Evolutionary conservation across 176 grass and related monocot species (phyloP), one percentile per base, ranked within the genome.

Genomic region (Stipa capillata): DNA sequence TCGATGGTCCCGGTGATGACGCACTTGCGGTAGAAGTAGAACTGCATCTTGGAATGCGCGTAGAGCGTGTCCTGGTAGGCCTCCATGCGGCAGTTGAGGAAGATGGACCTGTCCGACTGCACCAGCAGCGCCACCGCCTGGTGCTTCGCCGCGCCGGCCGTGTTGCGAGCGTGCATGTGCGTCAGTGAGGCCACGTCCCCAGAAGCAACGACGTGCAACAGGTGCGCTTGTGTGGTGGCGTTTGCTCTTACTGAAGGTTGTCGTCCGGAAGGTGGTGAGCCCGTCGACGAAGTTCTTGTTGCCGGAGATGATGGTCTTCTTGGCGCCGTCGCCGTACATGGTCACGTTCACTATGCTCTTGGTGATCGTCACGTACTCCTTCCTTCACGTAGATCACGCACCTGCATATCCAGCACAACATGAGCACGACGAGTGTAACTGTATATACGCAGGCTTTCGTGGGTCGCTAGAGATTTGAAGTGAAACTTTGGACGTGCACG

Each of bases 71-170:
- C 91, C 85, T 93, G 91, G 84, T 74, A 85, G 14, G 69, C 91
- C 21, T 86, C 79, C 45, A 93, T 89, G 1, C 84, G 50, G 82
- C 95, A 94, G 80, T 90, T 94, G 61, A 94, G 89, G 87, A 97
- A 97, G 83, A 97, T 87, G 48, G 92, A 61, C 52, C 55, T 86
- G 75, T 97, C 95, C 3, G 95, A 87, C 28, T 88, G 79, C 47
- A 90, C 89, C 39, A 93, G 85, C 31, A 97, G 85, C 4, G 94
- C 94, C 87, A 97, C 94, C 2, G 91, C 91, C 78, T 97, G 94
- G 89, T 90, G 87, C 79, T 97, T 97, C 49, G 55, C 69, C 17
- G 95, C 43, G 4, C 92, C 95, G 0, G 95, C 92, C 28, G 92
- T 97, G 95, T 97, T 97, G 23, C 24, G 6, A 2, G 21, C 1